Conservation (phyloP, 495 filamentous ascomycete species). For the Trichocladium uniseriatum region DNA sequence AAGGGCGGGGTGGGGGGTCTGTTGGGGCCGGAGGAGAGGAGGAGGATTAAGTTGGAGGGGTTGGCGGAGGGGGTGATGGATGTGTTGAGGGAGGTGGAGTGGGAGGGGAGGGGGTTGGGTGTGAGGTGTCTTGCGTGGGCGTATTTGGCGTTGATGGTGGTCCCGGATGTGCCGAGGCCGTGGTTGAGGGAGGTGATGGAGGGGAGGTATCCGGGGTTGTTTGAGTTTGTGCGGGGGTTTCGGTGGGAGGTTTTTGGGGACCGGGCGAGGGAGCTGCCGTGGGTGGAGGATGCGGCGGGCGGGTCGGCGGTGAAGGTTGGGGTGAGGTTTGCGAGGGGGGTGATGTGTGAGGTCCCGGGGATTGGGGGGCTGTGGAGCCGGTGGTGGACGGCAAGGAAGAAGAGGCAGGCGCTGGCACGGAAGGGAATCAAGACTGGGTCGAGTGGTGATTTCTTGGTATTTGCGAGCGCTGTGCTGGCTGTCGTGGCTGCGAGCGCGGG, state of each 20-base stretch:
- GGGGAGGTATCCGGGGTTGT: constrained; percentile 43
- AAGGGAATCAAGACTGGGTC: not conserved
- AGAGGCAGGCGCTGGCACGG: constrained; percentile 1
- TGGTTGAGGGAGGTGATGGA: constrained; percentile 61
- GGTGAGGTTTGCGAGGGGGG: constrained; percentile 24
- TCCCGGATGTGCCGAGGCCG: constrained; percentile 57
- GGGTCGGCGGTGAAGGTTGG: constrained; percentile 13
- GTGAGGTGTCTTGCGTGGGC: constrained; percentile 72
- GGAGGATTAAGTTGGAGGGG: constrained; percentile 59
- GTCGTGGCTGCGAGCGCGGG: constrained; percentile 16
- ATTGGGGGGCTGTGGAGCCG: constrained; percentile 16
- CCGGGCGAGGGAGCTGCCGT: constrained; percentile 6
- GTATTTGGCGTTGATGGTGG: constrained; percentile 64
- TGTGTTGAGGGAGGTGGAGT: constrained; percentile 55
- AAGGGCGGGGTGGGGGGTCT: constrained; percentile 20
- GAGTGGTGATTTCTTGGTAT: constrained; percentile 3
- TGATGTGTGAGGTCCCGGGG: constrained; percentile 14
- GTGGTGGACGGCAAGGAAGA: constrained; percentile 18
- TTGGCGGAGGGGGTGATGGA: constrained; percentile 59
- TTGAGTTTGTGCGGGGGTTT: constrained; percentile 45
- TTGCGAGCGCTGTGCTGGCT: constrained; percentile 17
- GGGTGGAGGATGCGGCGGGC: constrained; percentile 1
- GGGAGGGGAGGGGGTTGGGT: constrained; percentile 48
- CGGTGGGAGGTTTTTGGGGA: constrained; percentile 31
- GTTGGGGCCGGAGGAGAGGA: constrained; percentile 40